Evolutionary conservation across 257 asterid species (phyloP), one percentile per base, ranked within the genome.

Genomic region (Solanum chilense): DNA sequence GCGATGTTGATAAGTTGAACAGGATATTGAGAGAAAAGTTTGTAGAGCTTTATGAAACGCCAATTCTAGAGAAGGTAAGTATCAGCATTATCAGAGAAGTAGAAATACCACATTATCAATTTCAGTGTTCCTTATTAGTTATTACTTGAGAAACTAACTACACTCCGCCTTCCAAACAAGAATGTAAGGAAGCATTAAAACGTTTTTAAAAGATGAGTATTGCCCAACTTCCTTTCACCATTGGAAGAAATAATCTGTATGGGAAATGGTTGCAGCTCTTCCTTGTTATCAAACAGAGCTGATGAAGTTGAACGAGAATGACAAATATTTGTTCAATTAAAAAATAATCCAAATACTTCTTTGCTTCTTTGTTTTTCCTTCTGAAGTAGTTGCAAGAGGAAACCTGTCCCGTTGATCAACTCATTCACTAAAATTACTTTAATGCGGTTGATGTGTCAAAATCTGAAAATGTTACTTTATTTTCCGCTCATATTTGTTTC

Each of bases 1-100:
- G 99, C 85, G 95, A 97, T 90, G 98, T 97, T 44, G 99, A 94
- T 88, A 92, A 86, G 89, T 89, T 97, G 96, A 95, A 90, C 96
- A 90, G 45, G 87, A 94, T 93, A 88, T 88, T 97, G 82, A 89
- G 99, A 88, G 97, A 93, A 89, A 95, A 97, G 89, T 97, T 97
- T 76, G 97, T 97, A 15, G 98, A 95, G 90, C 96, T 97, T 82
- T 97, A 97, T 39, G 95, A 95, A 87, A 87, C 92, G 27, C 98
- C 98, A 49, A 88, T 97, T 77, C 97, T 97, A 9, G 98, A 97
- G 93, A 95, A 95, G 90, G 99, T 97, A 93, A 89, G 88, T 35
- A 49, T 76, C 58, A 20, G 2, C 69, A 47, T 49, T 16, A 47
- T 18, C 5, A 9, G 29, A 31, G 7, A 81, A 49, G 69, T 81